These are phyloP conservation scores for Russula sp. DNA, from an alignment of 768 basidiomycete species.

Conservation along the genomic window DNA sequence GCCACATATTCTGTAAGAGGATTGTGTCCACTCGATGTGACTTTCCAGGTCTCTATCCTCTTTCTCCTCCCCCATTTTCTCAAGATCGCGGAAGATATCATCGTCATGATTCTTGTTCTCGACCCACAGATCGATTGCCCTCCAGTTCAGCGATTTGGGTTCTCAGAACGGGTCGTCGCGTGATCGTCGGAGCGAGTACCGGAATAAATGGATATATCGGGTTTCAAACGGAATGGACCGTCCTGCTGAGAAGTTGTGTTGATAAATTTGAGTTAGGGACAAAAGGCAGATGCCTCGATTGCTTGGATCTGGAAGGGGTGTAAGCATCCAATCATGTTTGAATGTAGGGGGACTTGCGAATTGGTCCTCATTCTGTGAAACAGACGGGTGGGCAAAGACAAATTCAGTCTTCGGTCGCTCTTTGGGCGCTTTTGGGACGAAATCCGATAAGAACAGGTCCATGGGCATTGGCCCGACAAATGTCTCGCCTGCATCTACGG, in stretches of 20 bases:
- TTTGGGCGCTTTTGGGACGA: too few species aligned
- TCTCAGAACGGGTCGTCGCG: neutral
- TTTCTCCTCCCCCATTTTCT: too few species aligned
- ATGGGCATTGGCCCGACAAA: neutral
- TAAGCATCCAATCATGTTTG: neutral
- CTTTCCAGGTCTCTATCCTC: too few species aligned
- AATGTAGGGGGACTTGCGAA: neutral
- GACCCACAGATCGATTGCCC: neutral
- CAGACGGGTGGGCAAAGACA: neutral
- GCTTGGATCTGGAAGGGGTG: neutral
- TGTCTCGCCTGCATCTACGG: constrained; percentile 1
- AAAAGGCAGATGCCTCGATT: neutral
- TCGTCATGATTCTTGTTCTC: neutral
- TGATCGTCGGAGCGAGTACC: neutral
- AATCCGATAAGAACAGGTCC: too few species aligned
- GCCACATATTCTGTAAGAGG: too few species aligned
- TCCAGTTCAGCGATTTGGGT: constrained; percentile 1
- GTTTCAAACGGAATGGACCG: too few species aligned
- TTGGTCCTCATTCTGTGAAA: too few species aligned
- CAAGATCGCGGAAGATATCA: too few species aligned
- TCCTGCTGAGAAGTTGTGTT: neutral
- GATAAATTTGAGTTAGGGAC: neutral
- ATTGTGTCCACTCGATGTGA: too few species aligned
- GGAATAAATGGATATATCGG: constrained; percentile 4
- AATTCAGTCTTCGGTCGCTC: neutral